phyloP scores from a whole-genome alignment of 805 yeast species.

The Spathaspora gorwiae region DNA sequence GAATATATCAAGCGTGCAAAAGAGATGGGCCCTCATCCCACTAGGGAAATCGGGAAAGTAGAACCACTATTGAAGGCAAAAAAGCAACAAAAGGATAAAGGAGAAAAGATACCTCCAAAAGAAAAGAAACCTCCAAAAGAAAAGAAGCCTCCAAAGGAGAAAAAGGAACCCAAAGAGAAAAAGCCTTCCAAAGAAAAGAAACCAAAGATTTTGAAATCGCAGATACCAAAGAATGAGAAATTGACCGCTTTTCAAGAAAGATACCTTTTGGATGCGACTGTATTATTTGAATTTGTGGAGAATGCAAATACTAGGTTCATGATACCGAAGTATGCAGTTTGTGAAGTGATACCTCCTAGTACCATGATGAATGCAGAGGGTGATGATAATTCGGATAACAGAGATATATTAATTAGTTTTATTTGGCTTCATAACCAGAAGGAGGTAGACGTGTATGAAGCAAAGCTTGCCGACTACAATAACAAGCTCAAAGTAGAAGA shows the following conservation, averaged over 20 bases:
- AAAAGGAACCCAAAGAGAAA: conserved; percentile 12
- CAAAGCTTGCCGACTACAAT: conserved; percentile 25
- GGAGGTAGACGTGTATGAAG: conserved; percentile 46
- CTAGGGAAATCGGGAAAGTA: conserved; percentile 5
- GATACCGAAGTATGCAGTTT: conserved; percentile 71
- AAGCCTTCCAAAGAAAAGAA: conserved; percentile 14
- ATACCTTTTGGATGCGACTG: conserved; percentile 61
- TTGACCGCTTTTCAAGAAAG: conserved; percentile 75
- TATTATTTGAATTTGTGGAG: conserved; percentile 83
- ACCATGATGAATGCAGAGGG: conserved; percentile 21
- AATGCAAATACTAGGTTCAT: conserved; percentile 68
- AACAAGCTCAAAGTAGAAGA: conserved; percentile 22
- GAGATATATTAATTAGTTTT: conserved; percentile 46
- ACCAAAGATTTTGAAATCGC: conserved; percentile 11
- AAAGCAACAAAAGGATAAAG: conserved; percentile 2
- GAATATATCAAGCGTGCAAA: conserved; percentile 75
- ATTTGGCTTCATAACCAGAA: conserved; percentile 47
- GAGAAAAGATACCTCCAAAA: conserved; percentile 8
- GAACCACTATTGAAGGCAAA: conserved; percentile 8
- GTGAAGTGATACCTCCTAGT: conserved; percentile 47
- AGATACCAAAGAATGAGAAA: conserved; percentile 45
- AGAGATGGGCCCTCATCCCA: conserved; percentile 58
- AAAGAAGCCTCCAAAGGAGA: conserved; percentile 8
- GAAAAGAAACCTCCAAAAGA: conserved; percentile 10
- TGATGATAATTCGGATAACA: conserved; percentile 13